Conservation (phyloP, 169 alveolate genomes). For the Theileria orientalis region DNA sequence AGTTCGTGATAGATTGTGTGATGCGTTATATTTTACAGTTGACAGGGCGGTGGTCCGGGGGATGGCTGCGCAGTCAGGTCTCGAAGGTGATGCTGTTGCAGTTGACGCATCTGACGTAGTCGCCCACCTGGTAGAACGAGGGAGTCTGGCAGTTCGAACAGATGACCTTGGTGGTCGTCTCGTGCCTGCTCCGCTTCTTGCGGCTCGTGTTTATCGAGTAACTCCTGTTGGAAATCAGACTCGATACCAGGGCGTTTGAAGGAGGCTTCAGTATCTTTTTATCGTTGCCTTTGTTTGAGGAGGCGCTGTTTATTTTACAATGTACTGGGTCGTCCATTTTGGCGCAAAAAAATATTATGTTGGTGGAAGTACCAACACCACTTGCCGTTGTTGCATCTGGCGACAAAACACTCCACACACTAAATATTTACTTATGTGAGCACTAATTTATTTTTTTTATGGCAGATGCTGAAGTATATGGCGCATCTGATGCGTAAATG, state of each 20-base stretch:
- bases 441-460: too few relatives aligned
- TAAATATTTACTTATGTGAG: not conserved
- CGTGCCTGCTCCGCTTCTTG: slow-evolving; percentile 18
- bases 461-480: too few relatives aligned
- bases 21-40: too few relatives aligned
- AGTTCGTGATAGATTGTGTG: too few relatives aligned
- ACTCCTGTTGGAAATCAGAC: slow-evolving; percentile 9
- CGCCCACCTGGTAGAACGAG: slow-evolving; percentile 7
- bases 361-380: slow-evolving; percentile 1
- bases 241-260: slow-evolving; percentile 4
- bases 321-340: too few relatives aligned
- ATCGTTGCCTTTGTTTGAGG: not conserved
- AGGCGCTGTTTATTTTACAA: too few relatives aligned
- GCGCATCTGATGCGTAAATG: too few relatives aligned
- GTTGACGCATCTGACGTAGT: slow-evolving; percentile 13
- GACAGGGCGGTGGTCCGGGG: not conserved
- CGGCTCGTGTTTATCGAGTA: slow-evolving; percentile 6
- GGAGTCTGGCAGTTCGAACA: slow-evolving; percentile 4
- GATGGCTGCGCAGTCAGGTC: not conserved
- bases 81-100: slow-evolving; percentile 6
- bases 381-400: not conserved
- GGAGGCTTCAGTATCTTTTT: not conserved
- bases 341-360: too few relatives aligned
- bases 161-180: not conserved
- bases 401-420: not conserved